These are phyloP conservation scores for Diplocarpon rosae DNA, from an alignment of 2,329 filamentous ascomycete genomes.

Conservation along the genomic window DNA sequence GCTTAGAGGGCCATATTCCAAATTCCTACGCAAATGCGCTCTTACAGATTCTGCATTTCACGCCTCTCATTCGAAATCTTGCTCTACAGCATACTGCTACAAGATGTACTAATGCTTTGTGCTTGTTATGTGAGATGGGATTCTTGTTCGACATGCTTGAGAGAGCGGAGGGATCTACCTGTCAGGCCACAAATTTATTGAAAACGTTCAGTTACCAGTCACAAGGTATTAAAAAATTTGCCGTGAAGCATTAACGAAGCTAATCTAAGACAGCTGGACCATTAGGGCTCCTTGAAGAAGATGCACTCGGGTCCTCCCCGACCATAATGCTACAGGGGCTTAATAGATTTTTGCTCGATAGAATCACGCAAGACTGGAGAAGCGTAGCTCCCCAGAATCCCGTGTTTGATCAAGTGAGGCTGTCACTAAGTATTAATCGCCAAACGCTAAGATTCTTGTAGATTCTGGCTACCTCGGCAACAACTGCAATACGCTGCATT, in stretches of 20 bases:
- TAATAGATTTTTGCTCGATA: constrained; percentile 75
- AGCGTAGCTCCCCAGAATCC: constrained; percentile 50
- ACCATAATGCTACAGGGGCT: constrained; percentile 78
- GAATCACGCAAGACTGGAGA: constrained; percentile 66
- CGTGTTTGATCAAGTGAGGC: constrained; percentile 55
- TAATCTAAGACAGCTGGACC: constrained; percentile 45
- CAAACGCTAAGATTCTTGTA: constrained; percentile 23
- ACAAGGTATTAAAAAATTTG: constrained; percentile 42
- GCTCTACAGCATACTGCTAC: constrained; percentile 83
- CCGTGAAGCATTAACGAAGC: not conserved
- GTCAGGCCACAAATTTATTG: constrained; percentile 89
- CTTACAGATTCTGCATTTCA: constrained; percentile 84
- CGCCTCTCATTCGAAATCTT: constrained; percentile 75
- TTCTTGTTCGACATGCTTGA: constrained; percentile 97
- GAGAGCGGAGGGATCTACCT: constrained; percentile 87
- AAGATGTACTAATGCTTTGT: constrained; percentile 70
- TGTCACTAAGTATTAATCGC: not conserved
- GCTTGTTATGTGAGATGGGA: constrained; percentile 85
- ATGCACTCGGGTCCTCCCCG: constrained; percentile 59
- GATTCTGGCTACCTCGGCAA: constrained; percentile 58
- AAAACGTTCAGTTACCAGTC: constrained; percentile 79
- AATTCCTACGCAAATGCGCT: constrained; percentile 95
- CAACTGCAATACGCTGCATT: constrained; percentile 69
- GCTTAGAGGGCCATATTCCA: constrained; percentile 88
- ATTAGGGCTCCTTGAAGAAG: constrained; percentile 76